These are phyloP conservation scores for Asterophora parasitica DNA, from an alignment of 768 basidiomycete genomes.

Conservation along the genomic window DNA sequence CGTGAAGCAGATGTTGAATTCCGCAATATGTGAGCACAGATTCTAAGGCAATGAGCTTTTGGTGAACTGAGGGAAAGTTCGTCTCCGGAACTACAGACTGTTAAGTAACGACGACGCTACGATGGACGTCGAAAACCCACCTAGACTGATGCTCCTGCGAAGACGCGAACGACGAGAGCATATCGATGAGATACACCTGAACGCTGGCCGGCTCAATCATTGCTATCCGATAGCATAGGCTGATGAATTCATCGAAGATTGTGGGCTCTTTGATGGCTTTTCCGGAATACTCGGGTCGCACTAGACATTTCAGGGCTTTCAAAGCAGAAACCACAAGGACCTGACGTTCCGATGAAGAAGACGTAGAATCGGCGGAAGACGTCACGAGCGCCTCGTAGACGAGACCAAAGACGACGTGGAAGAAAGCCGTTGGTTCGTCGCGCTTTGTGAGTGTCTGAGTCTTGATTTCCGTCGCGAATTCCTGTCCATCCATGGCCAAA, in stretches of 20 bases:
- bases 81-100: conserved; percentile 24
- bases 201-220: conserved; percentile 77
- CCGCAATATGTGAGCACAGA: conserved; percentile 78
- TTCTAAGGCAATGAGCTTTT: conserved; percentile 68
- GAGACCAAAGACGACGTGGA: conserved; percentile 90
- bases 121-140: conserved; percentile 14
- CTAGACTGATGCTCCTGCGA: conserved; percentile 26
- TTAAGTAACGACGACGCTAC: background rate
- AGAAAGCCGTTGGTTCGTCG: conserved; percentile 72
- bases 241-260: conserved; percentile 87
- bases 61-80: conserved; percentile 39
- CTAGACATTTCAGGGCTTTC: conserved; percentile 74
- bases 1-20: conserved; percentile 59
- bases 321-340: conserved; percentile 58
- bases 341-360: conserved; percentile 35
- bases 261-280: conserved; percentile 74
- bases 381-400: conserved; percentile 82
- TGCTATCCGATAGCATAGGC: conserved; percentile 83
- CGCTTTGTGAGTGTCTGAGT: conserved; percentile 25
- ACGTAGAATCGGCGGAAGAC: conserved; percentile 56
- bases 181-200: conserved; percentile 68
- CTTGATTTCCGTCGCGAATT: conserved; percentile 26
- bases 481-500: conserved; percentile 79
- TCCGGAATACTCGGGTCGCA: conserved; percentile 76
- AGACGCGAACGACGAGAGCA: conserved; percentile 55